Conservation (phyloP, 2,329 filamentous ascomycete genomes). For the Dothideomycetidae sp. region DNA sequence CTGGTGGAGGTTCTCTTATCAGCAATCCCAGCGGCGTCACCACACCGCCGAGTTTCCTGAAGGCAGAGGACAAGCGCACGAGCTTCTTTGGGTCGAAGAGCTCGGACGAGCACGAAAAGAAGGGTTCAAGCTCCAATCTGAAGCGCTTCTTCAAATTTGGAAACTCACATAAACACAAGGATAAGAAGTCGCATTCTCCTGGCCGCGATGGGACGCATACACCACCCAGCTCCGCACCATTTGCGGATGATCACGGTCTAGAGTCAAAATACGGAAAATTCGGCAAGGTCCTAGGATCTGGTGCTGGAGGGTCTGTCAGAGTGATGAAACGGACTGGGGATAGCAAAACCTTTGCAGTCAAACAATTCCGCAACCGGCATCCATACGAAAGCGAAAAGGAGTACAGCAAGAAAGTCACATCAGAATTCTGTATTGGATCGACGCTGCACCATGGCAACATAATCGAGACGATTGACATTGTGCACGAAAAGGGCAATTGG, state of each 20-base stretch:
- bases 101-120: conserved; percentile 36
- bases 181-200: conserved; percentile 19
- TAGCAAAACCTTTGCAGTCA: conserved; percentile 87
- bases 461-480: conserved; percentile 92
- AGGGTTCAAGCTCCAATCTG: conserved; percentile 77
- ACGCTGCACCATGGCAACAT: conserved; percentile 96
- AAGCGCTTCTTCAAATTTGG: conserved; percentile 92
- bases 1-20: conserved; percentile 6
- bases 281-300: conserved; percentile 82
- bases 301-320: conserved; percentile 85
- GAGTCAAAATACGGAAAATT: conserved; percentile 91
- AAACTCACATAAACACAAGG: conserved; percentile 47
- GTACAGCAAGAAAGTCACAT: conserved; percentile 95
- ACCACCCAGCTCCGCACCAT: conserved; percentile 44
- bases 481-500: conserved; percentile 88
- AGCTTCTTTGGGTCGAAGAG: conserved; percentile 41
- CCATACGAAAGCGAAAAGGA: conserved; percentile 88
- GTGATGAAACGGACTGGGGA: conserved; percentile 90
- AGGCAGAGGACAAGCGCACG: conserved; percentile 35
- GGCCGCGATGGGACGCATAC: conserved; percentile 20
- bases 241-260: conserved; percentile 84
- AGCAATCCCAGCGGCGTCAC: conserved; percentile 13
- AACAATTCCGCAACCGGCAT: conserved; percentile 87
- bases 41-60: conserved; percentile 13
- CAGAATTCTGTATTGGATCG: conserved; percentile 95